These are phyloP conservation scores for Saturnispora gosingensis DNA, from an alignment of 805 yeast genomes.

Conservation along the genomic window DNA sequence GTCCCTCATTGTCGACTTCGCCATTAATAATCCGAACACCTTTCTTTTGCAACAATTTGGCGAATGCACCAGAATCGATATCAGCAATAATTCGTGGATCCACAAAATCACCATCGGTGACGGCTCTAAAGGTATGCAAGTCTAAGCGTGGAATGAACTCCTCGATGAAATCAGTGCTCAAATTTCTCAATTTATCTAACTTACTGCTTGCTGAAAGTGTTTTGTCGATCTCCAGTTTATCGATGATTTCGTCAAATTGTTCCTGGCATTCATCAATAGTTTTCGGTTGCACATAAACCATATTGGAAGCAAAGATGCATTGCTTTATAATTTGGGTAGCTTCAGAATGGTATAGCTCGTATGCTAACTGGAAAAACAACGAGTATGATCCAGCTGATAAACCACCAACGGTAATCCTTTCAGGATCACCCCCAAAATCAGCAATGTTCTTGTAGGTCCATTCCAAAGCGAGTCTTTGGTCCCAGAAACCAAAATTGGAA, in stretches of 20 bases:
- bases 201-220: constrained; percentile 9
- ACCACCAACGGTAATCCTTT: constrained; percentile 35
- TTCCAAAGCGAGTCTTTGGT: constrained; percentile 36
- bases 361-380: constrained; percentile 33
- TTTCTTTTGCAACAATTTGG: constrained; percentile 4
- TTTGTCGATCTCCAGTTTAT: constrained; percentile 16
- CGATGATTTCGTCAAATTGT: constrained; percentile 30
- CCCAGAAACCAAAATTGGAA: constrained; percentile 35
- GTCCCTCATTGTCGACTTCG: constrained; percentile 12
- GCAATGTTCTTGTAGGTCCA: constrained; percentile 37
- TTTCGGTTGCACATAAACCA: constrained; percentile 32
- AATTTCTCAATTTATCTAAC: constrained; percentile 7
- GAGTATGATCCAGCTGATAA: constrained; percentile 40
- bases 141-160: constrained; percentile 17
- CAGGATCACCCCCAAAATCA: constrained; percentile 39
- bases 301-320: constrained; percentile 28
- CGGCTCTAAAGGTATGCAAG: constrained; percentile 29
- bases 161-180: constrained; percentile 15
- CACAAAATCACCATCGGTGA: constrained; percentile 32
- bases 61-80: constrained; percentile 21
- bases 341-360: constrained; percentile 34
- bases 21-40: constrained; percentile 10
- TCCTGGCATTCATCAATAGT: constrained; percentile 26
- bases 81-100: constrained; percentile 25
- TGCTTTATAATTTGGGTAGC: constrained; percentile 32